Base-by-base conservation (phyloP, 1,139 yeast genomes). In the Sugiyamaella paludigena region DNA sequence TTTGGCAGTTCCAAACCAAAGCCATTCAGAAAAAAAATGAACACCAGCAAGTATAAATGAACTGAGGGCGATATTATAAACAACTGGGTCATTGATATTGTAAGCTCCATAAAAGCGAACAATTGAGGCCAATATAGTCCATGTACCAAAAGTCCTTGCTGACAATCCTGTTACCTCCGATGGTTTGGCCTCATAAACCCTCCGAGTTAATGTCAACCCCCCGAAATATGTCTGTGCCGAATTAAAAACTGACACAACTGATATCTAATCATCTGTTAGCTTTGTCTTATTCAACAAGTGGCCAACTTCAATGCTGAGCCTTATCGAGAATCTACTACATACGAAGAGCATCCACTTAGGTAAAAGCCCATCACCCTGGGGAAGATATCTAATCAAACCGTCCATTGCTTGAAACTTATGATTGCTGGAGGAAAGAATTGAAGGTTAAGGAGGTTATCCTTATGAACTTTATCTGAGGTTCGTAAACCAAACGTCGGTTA, bases 101-200 rank as follows among this genome's bases (percentile, higher is more conserved):
- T 84, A 84, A 6, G 98, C 95, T 42, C 96, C 96, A 65, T 87
- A 89, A 57, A 84, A 76, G 65, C 98, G 80, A 44, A 92, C 82
- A 38, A 92, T 75, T 1, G 96, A 80, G 1, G 97, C 84, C 58
- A 91, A 77, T 46, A 91, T 74, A 0, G 98, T 92, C 98, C 98
- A 92, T 1, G 98, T 92, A 29, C 98, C 98, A 68, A 92, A 92
- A 0, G 98, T 92, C 61, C 98, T 79, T 8, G 97, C 96, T 58
- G 95, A 83, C 58, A 92, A 75, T 6, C 77, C 73, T 0, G 96
- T 87, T 15, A 91, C 77, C 57, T 83, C 78, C 1, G 69, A 57
- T 12, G 94, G 88, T 48, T 82, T 75, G 48, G 72, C 75, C 40
- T 79, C 84, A 65, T 92, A 92, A 7, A 92, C 97, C 59, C 82